Conservation (phyloP, 805 yeast genomes). For the Saturnispora kantuleensis region DNA sequence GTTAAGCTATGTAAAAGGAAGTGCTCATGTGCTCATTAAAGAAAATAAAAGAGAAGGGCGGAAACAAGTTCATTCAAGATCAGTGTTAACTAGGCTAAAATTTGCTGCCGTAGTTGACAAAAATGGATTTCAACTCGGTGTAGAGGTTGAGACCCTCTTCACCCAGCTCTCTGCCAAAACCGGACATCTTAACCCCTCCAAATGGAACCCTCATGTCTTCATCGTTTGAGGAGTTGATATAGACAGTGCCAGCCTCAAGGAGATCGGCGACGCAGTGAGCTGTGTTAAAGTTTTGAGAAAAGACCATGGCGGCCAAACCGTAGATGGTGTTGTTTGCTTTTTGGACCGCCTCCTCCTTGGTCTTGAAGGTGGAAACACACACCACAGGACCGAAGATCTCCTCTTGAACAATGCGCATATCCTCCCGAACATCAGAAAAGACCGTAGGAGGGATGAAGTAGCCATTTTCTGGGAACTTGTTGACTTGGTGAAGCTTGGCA, state of each 20-base stretch:
- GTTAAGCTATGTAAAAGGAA: background rate
- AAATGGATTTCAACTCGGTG: constrained; percentile 67
- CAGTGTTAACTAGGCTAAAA: constrained; percentile 6
- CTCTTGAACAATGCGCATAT: constrained; percentile 60
- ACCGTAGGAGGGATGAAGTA: constrained; percentile 68
- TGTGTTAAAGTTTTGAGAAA: constrained; percentile 54
- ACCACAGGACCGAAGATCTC: constrained; percentile 90
- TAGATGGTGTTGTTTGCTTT: constrained; percentile 66
- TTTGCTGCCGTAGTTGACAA: constrained; percentile 37
- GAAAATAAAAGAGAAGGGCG: background rate
- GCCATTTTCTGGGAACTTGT: constrained; percentile 41
- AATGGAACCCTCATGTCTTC: constrained; percentile 60
- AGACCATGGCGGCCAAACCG: constrained; percentile 78
- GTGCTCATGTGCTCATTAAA: background rate
- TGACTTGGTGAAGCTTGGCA: constrained; percentile 34
- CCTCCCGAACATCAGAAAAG: constrained; percentile 57
- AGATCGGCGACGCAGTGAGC: constrained; percentile 43
- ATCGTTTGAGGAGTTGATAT: constrained; percentile 61
- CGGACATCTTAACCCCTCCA: constrained; percentile 74
- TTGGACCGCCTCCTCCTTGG: constrained; percentile 57
- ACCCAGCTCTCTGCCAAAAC: constrained; percentile 76
- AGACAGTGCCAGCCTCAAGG: constrained; percentile 57
- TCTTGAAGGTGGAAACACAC: constrained; percentile 50
- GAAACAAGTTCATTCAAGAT: background rate
- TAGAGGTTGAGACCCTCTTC: constrained; percentile 61